phyloP scores from a whole-genome alignment of 306 rosid genomes.

The Calophaca sinica region DNA sequence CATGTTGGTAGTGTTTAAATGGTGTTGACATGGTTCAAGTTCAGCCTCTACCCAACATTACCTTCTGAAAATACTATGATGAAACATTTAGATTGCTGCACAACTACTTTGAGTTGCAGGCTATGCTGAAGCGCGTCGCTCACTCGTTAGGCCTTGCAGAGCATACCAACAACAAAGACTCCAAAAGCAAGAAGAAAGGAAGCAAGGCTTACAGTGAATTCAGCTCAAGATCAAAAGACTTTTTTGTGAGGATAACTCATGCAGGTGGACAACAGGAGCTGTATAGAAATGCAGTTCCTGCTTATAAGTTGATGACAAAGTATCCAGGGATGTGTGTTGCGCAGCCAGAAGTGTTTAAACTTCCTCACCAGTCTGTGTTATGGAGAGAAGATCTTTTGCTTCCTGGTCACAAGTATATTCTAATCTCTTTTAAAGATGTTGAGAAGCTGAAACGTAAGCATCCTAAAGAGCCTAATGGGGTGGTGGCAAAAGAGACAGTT shows the following conservation, averaged over 20 bases:
- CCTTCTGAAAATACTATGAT: constrained; percentile 40
- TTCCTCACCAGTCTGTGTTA: constrained; percentile 65
- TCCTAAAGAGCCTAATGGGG: constrained; percentile 21
- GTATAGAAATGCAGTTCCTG: constrained; percentile 60
- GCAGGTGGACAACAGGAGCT: constrained; percentile 69
- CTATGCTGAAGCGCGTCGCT: constrained; percentile 65
- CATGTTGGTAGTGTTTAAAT: constrained; percentile 30
- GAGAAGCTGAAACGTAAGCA: constrained; percentile 63
- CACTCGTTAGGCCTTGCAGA: constrained; percentile 54
- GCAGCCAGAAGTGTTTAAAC: constrained; percentile 68
- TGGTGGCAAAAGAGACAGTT: constrained; percentile 28
- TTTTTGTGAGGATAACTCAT: constrained; percentile 68
- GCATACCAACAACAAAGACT: constrained; percentile 23
- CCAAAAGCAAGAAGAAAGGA: constrained; percentile 38
- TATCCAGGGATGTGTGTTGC: constrained; percentile 75
- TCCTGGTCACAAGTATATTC: constrained; percentile 72
- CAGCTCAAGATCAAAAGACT: constrained; percentile 45
- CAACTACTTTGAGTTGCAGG: constrained; percentile 35
- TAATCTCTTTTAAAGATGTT: constrained; percentile 54
- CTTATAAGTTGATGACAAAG: constrained; percentile 61
- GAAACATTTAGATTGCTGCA: constrained; percentile 48
- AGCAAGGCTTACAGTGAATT: constrained; percentile 36
- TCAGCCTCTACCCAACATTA: constrained; percentile 45
- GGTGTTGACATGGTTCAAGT: constrained; percentile 14
- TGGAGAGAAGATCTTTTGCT: constrained; percentile 58